These are phyloP conservation scores for Ettlia oleoabundans DNA, from an alignment of 139 green algal species.

Conservation along the genomic window DNA sequence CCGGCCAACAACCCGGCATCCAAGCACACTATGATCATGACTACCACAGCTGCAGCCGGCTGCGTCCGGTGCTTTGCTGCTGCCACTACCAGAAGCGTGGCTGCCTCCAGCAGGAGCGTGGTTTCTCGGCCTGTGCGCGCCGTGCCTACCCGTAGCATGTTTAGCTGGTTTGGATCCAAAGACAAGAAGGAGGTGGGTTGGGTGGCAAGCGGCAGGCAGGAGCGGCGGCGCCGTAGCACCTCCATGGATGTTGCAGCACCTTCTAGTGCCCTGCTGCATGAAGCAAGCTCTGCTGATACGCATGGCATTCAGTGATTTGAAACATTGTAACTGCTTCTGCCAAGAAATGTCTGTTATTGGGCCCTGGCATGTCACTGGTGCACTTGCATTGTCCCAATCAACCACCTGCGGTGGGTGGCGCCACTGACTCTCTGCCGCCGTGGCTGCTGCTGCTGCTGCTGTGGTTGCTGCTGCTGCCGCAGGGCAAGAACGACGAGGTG, in stretches of 20 bases:
- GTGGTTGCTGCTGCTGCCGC: too few species aligned
- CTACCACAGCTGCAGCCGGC: neutral
- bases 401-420: too few species aligned
- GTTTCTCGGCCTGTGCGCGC: neutral
- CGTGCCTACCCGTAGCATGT: neutral
- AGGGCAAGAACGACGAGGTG: conserved; percentile 60
- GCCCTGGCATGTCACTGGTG: too few species aligned
- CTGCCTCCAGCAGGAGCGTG: neutral
- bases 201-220: neutral
- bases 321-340: too few species aligned
- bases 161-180: conserved; percentile 14
- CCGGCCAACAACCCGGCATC: neutral
- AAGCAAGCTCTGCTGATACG: neutral
- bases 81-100: neutral
- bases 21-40: neutral
- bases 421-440: too few species aligned
- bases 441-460: neutral
- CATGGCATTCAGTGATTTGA: too few species aligned
- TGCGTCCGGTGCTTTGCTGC: neutral
- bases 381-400: too few species aligned
- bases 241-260: neutral
- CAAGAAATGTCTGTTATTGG: too few species aligned
- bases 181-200: conserved; percentile 28
- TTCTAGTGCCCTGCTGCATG: neutral
- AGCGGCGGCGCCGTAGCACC: too few species aligned